A percentile compares a stretch with the other conserved stretches of the same genome.
phyloP scores from a whole-genome alignment of 192 early-diverging fungal species.

The Linnemannia hyalina region DNA sequence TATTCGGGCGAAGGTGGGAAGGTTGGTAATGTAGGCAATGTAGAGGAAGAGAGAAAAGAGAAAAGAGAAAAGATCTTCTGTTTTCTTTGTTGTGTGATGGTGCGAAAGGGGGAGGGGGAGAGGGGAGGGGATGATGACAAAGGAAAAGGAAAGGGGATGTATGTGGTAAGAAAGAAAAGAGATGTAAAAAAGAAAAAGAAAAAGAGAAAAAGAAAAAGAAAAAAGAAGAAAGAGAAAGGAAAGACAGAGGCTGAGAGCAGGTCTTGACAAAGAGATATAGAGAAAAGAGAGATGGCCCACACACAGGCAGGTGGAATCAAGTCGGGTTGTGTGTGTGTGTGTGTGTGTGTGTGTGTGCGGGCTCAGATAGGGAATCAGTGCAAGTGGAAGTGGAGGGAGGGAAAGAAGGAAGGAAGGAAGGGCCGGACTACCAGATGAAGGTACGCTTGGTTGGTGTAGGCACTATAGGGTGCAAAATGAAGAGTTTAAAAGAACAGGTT shows the following conservation, averaged over 20 bases:
- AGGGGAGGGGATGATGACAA: not conserved
- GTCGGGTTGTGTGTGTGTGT: no score
- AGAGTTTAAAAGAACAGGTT: not conserved
- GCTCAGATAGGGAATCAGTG: no score
- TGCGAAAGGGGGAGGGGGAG: not conserved
- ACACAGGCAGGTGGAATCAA: no score
- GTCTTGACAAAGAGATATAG: not conserved
- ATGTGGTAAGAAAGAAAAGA: not conserved
- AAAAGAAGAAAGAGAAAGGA: not conserved
- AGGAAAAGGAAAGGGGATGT: not conserved
- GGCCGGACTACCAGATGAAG: no score
- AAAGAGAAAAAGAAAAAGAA: not conserved
- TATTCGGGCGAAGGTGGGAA: conserved; percentile 6
- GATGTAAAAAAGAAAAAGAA: not conserved
- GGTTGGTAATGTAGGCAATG: not conserved
- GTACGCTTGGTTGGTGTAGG: no score
- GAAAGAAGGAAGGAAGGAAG: no score
- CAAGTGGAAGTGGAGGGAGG: no score
- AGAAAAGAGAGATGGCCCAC: not conserved
- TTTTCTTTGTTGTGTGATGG: not conserved
- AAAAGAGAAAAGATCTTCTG: not conserved
- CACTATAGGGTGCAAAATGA: not conserved
- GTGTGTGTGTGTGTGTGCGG: no score
- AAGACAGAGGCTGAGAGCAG: conserved; percentile 1
- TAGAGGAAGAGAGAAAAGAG: not conserved